Percentiles rank a stretch among this genome's conserved stretches.
Conservation (phyloP, 2,329 filamentous ascomycete genomes). For the Helicocarpus griseus region DNA sequence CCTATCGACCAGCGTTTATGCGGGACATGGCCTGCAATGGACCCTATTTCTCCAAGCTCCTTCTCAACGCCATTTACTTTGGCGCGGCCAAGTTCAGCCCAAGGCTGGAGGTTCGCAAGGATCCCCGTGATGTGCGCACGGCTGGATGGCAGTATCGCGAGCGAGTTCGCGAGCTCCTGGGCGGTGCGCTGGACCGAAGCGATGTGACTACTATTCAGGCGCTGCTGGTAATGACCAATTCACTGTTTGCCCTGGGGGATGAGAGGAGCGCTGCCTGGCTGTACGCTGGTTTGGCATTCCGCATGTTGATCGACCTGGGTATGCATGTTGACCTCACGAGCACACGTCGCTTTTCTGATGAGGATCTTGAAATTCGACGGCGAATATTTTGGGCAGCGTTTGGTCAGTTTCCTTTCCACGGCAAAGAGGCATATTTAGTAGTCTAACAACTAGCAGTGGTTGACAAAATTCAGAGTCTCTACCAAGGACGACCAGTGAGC, state of each 20-base stretch:
- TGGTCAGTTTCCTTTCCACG: no score
- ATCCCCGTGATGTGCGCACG: constrained; percentile 38
- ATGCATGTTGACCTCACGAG: constrained; percentile 32
- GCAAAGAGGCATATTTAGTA: no score
- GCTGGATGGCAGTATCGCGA: constrained; percentile 41
- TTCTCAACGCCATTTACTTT: constrained; percentile 44
- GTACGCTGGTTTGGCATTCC: constrained; percentile 42
- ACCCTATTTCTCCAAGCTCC: constrained; percentile 43
- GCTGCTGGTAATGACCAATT: constrained; percentile 42
- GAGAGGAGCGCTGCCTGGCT: constrained; percentile 47
- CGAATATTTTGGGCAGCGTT: not conserved
- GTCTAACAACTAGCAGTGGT: no score
- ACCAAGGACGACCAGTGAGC: not conserved
- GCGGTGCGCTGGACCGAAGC: constrained; percentile 38
- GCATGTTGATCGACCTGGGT: constrained; percentile 44
- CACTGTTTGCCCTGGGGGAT: constrained; percentile 42
- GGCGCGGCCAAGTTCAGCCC: constrained; percentile 39
- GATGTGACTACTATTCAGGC: constrained; percentile 48
- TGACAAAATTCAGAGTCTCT: not conserved
- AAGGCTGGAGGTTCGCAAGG: constrained; percentile 36
- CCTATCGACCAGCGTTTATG: constrained; percentile 47
- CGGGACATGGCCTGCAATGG: constrained; percentile 40
- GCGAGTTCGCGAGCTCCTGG: constrained; percentile 39
- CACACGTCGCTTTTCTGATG: no score
- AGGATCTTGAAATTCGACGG: not conserved